Conservation (phyloP, 768 basidiomycete species). For the Suillus tomentosus region DNA sequence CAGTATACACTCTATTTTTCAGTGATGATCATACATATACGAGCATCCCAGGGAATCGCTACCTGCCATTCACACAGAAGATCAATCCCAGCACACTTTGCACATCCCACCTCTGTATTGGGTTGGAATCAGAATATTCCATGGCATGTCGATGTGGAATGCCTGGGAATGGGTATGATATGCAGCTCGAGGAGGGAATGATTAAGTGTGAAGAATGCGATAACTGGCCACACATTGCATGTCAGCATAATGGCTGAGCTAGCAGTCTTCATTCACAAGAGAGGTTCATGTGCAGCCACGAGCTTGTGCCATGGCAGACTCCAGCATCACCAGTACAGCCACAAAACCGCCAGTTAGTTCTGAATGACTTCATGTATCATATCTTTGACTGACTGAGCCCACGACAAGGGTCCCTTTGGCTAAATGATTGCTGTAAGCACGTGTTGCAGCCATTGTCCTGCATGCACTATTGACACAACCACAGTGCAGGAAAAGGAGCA, state of each 20-base stretch:
- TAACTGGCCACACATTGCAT: not conserved
- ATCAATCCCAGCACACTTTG: not conserved
- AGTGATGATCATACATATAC: no score
- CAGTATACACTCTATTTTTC: no score
- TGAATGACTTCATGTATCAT: no score
- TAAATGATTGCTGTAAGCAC: no score
- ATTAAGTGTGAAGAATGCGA: not conserved
- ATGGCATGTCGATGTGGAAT: not conserved
- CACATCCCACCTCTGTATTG: not conserved
- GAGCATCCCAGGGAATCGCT: not conserved
- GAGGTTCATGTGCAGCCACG: no score
- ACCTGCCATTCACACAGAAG: not conserved
- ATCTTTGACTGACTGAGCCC: no score
- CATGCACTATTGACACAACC: not conserved
- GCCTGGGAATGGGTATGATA: not conserved
- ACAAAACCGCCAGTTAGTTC: no score
- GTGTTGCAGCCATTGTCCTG: not conserved
- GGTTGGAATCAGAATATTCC: not conserved
- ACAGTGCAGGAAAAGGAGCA: not conserved
- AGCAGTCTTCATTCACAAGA: no score
- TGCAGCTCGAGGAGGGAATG: not conserved
- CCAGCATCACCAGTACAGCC: no score
- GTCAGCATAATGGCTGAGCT: no score
- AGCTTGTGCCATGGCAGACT: no score
- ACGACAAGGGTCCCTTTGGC: no score